phyloP scores from a whole-genome alignment of 495 filamentous ascomycete genomes.

The Aspergillus avenaceus region DNA sequence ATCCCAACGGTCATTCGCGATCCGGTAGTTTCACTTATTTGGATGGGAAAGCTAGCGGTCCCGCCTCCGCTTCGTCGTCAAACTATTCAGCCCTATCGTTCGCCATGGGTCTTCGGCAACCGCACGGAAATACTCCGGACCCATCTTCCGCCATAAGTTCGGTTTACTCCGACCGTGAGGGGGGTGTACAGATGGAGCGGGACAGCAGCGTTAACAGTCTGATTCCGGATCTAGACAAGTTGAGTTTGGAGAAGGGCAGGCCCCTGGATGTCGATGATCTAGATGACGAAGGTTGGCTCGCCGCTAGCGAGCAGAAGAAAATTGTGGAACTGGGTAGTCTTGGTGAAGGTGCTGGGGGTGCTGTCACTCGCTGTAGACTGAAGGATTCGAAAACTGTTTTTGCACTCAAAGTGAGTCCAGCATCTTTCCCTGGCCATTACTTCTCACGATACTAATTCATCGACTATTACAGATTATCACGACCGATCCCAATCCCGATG shows the following conservation, averaged over 20 bases:
- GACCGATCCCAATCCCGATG: slow-evolving; percentile 93
- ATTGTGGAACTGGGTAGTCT: slow-evolving; percentile 85
- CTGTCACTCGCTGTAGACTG: slow-evolving; percentile 85
- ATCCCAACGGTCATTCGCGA: slow-evolving; percentile 70
- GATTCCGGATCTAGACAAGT: slow-evolving; percentile 68
- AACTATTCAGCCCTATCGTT: slow-evolving; percentile 74
- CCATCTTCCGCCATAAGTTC: slow-evolving; percentile 85
- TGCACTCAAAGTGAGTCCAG: slow-evolving; percentile 77
- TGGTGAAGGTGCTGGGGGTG: slow-evolving; percentile 93
- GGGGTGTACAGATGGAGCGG: slow-evolving; percentile 65
- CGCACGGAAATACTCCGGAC: slow-evolving; percentile 67
- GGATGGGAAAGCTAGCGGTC: slow-evolving; percentile 68
- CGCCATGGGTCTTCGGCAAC: slow-evolving; percentile 58
- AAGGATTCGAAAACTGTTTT: slow-evolving; percentile 91
- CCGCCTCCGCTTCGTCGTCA: slow-evolving; percentile 79
- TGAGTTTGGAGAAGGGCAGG: slow-evolving; percentile 73
- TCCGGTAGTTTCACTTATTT: slow-evolving; percentile 71
- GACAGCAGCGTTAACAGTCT: slow-evolving; percentile 65
- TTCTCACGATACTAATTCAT: slow-evolving; percentile 13
- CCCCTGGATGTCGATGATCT: slow-evolving; percentile 87
- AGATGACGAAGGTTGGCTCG: slow-evolving; percentile 91
- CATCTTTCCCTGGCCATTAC: neutral
- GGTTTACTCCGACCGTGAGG: slow-evolving; percentile 70
- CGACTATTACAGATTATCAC: slow-evolving; percentile 74
- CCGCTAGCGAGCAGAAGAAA: slow-evolving; percentile 81